Evolutionary conservation across 1,284 basidiomycete species (phyloP).

Genomic region (Melampsora americana): DNA sequence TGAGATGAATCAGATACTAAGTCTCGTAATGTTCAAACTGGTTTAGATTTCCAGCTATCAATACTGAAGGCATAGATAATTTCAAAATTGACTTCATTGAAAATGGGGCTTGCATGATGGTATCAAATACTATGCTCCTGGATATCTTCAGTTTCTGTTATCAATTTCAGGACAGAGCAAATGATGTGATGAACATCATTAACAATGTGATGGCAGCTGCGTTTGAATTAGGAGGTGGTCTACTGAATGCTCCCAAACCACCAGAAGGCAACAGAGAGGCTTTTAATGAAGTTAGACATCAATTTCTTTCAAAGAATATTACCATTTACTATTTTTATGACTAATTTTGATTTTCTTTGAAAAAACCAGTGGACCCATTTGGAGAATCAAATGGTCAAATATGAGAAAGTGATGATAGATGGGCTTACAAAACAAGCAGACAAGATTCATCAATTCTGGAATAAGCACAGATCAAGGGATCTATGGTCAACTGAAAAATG

Average conservation of each 20-base stretch:
- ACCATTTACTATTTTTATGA: neutral
- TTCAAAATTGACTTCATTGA: conserved; percentile 33
- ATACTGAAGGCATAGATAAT: conserved; percentile 24
- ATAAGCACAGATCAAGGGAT: conserved; percentile 44
- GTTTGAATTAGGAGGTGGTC: conserved; percentile 27
- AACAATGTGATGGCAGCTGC: conserved; percentile 38
- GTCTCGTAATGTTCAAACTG: neutral
- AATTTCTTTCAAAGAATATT: neutral
- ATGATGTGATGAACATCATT: conserved; percentile 36
- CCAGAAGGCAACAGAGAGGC: conserved; percentile 34
- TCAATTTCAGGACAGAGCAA: conserved; percentile 31
- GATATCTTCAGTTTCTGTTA: conserved; percentile 37
- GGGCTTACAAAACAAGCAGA: conserved; percentile 24
- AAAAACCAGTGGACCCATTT: conserved; percentile 42
- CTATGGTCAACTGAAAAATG: conserved; percentile 41
- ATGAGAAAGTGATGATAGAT: conserved; percentile 37
- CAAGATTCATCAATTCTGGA: conserved; percentile 11
- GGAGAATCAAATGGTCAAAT: conserved; percentile 34
- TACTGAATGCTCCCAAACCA: conserved; percentile 17
- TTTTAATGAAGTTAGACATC: conserved; percentile 26
- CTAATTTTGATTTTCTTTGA: neutral
- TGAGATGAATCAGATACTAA: neutral
- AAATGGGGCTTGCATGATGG: conserved; percentile 43
- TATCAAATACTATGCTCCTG: conserved; percentile 35
- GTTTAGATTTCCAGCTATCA: conserved; percentile 31